Evolutionary conservation across 2,329 filamentous ascomycete species (phyloP).

Genomic region (Furcasterigmium sp.): DNA sequence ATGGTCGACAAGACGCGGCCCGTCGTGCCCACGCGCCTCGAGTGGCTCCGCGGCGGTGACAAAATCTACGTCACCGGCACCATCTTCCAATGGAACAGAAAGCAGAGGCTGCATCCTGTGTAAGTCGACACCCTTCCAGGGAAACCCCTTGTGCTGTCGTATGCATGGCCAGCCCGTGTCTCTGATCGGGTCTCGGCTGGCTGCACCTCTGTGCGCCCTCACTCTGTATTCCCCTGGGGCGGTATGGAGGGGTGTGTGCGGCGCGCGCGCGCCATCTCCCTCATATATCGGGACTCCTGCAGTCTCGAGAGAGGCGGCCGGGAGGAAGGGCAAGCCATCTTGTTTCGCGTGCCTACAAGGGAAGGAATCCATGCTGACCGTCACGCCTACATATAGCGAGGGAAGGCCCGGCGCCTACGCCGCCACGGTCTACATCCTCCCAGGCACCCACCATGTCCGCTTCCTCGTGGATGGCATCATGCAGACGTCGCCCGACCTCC

Average conservation of each 20-base stretch:
- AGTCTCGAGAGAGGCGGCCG: no score
- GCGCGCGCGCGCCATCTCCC: no score
- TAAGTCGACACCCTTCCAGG: slow-evolving; percentile 44
- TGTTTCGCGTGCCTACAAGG: no score
- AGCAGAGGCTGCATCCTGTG: slow-evolving; percentile 82
- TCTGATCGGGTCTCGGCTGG: slow-evolving; percentile 9
- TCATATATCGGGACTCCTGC: no score
- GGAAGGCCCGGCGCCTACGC: slow-evolving; percentile 62
- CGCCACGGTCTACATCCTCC: slow-evolving; percentile 75
- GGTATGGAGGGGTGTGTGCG: no score
- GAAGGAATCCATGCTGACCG: neutral
- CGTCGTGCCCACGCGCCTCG: slow-evolving; percentile 76
- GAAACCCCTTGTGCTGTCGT: neutral
- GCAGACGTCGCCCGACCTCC: slow-evolving; percentile 79
- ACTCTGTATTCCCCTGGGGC: no score
- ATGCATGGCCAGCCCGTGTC: neutral
- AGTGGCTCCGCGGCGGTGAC: slow-evolving; percentile 79
- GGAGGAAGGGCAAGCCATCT: no score
- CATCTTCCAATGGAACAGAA: slow-evolving; percentile 95
- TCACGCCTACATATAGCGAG: slow-evolving; percentile 30
- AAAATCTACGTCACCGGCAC: slow-evolving; percentile 96
- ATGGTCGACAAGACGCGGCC: slow-evolving; percentile 69
- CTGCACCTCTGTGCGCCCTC: slow-evolving; percentile 7
- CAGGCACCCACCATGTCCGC: slow-evolving; percentile 93
- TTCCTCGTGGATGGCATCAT: slow-evolving; percentile 94